Base-by-base conservation (phyloP, 148 eudicot species). In the Arctostaphylos glauca region DNA sequence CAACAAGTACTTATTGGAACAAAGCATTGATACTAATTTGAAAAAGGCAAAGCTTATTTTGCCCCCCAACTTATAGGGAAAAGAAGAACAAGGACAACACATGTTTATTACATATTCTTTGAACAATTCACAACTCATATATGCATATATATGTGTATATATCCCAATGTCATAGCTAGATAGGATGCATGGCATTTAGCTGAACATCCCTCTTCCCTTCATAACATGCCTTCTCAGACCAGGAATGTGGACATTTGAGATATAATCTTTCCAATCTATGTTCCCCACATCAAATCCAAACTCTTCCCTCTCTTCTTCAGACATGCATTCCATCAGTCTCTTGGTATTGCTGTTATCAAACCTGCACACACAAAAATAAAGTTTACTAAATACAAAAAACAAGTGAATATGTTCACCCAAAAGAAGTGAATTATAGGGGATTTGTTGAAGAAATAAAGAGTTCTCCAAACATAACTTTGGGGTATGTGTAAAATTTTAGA, bases 211-310 rank as follows among this genome's bases (percentile, higher is more conserved):
- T 90, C 98, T 88, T 81, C 93, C 99, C 92, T 94, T 96, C 98
- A 94, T 94, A 75, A 94, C 98, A 88, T 94, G 96, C 88, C 88
- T 92, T 86, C 99, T 91, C 50, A 96, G 84, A 56, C 99, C 99
- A 19, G 97, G 97, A 82, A 96, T 92, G 81, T 96, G 99, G 76
- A 93, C 89, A 83, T 94, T 96, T 73, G 91, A 89, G 81, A 94
- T 92, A 87, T 93, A 96, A 84, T 96, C 97, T 84, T 92, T 86
- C 99, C 99, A 96, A 59, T 96, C 91, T 84, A 96, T 94, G 87
- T 79, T 93, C 84, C 92, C 94, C 80, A 93, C 96, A 68, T 96
- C 97, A 54, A 96, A 92, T 74, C 91, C 90, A 80, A 94, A 94
- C 72, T 85, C 83, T 74, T 48, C 90, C 70, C 81, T 92, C 85